Base-by-base conservation (phyloP, 768 basidiomycete species). In the Roridomyces roridus region DNA sequence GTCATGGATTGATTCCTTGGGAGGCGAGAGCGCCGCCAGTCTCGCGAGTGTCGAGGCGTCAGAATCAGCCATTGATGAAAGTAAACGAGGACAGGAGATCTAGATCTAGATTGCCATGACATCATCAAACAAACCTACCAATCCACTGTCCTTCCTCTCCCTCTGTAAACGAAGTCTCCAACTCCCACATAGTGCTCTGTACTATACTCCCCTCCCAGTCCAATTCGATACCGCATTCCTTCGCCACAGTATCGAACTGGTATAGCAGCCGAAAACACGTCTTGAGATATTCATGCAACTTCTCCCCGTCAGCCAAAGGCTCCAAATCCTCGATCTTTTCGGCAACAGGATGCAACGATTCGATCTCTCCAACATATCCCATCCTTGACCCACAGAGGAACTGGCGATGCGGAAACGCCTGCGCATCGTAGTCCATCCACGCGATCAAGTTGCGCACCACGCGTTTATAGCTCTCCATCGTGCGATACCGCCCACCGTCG, bases 201-300 rank as follows among this genome's bases (percentile, higher is more conserved):
- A 52, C 62, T 31, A 72, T 46, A 31, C 68, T 63, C 15, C 39
- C 44, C 45, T 74, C 74, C 74, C 73, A 76, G 1, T 59, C 44
- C 6, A 71, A 60, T 14, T 69, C 62, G 20, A 65, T 24, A 9
- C 72, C 75, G 55, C 74, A 77, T 54, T 77, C 78, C 23, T 65
- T 59, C 40, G 69, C 46, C 17, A 78, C 28, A 53, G 76, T 54
- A 58, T 77, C 74, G 53, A 75, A 79, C 17, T 65, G 64, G 58
- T 77, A 80, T 36, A 79, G 48, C 7, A 77, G 28, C 6, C 59
- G 63, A 57, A 78, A 78, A 12, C 70, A 60, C 14, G 55, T 64
- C 59, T 77, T 78, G 31, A 77, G 28, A 45, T 77, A 77, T 41
- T 70, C 66, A 20, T 70, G 62, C 7, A 76, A 56, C 8, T 60